Evolutionary conservation across 202 grass and related monocot species (phyloP).

Genomic region (Setaria italica): DNA sequence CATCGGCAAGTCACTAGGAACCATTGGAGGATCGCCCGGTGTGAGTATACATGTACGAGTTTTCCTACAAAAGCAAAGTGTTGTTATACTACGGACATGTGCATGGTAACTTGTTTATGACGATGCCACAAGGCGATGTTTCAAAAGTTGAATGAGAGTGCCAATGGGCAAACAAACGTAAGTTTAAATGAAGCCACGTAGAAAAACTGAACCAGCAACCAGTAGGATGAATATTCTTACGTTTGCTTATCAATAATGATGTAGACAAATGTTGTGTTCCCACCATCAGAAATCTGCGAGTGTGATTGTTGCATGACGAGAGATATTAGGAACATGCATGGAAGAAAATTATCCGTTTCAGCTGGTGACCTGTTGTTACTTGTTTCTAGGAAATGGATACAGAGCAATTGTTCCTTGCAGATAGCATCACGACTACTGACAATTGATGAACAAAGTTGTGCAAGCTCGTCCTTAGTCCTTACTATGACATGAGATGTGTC

Average conservation of each 20-base stretch:
- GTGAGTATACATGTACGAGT: conserved; percentile 65
- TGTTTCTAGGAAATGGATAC: background rate
- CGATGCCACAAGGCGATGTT: background rate
- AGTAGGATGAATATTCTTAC: conserved; percentile 32
- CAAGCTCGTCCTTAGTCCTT: conserved; percentile 46
- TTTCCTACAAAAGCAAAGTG: conserved; percentile 42
- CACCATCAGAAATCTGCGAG: conserved; percentile 49
- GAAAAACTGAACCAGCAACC: too few relatives aligned
- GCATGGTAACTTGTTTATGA: background rate
- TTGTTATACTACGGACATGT: background rate
- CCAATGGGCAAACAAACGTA: background rate
- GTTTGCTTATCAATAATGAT: conserved; percentile 62
- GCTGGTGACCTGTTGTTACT: background rate
- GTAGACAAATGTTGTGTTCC: conserved; percentile 55
- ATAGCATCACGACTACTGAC: background rate
- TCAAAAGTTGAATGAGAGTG: background rate
- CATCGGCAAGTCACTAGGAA: conserved; percentile 46
- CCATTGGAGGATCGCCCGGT: conserved; percentile 49
- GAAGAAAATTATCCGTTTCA: background rate
- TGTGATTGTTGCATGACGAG: background rate
- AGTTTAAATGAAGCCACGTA: background rate
- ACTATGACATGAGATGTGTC: conserved; percentile 64
- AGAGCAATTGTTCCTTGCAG: background rate
- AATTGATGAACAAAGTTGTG: background rate
- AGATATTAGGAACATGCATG: background rate